Base-by-base conservation (phyloP, 129 eudicot genomes). In the Oenanthe sinensis region DNA sequence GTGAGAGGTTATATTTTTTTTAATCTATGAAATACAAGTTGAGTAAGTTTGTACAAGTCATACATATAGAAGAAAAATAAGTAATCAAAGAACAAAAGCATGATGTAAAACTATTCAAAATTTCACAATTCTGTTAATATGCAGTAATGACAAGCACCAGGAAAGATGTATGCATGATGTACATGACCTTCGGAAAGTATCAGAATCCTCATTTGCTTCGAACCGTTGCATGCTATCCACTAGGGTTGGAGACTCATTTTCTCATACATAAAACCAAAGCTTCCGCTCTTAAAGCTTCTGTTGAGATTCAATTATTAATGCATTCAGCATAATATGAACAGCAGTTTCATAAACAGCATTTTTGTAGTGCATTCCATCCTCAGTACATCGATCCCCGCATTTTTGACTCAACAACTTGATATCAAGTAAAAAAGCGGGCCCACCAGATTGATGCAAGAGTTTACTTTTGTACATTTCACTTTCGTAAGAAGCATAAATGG, bases 321-420 rank as follows among this genome's bases (percentile, higher is more conserved):
- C 97, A 83, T 95, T 95, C 40, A 95, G 82, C 97, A 95, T 84
- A 36, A 95, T 84, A 62, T 95, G 98, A 87, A 92, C 87, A 6
- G 89, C 85, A 47, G 96, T 84, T 81, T 92, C 94, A 84, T 95
- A 95, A 75, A 95, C 97, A 76, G 79, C 88, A 22, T 70, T 88
- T 71, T 85, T 82, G 82, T 95, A 95, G 84, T 95, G 98, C 98
- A 95, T 95, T 50, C 98, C 98, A 69, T 95, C 98, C 63, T 45
- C 77, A 15, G 98, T 85, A 82, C 98, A 95, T 44, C 48, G 82
- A 42, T 8, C 73, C 80, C 98, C 98, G 58, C 98, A 95, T 52
- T 78, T 90, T 39, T 49, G 44, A 74, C 83, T 95, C 83, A 95
- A 76, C 60, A 28, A 75, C 78, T 69, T 84, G 26, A 88, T 87